Evolutionary conservation across 2,329 filamentous ascomycete genomes (phyloP), one percentile per base, ranked within the genome.

Genomic region (Cryphonectria parasitica): DNA sequence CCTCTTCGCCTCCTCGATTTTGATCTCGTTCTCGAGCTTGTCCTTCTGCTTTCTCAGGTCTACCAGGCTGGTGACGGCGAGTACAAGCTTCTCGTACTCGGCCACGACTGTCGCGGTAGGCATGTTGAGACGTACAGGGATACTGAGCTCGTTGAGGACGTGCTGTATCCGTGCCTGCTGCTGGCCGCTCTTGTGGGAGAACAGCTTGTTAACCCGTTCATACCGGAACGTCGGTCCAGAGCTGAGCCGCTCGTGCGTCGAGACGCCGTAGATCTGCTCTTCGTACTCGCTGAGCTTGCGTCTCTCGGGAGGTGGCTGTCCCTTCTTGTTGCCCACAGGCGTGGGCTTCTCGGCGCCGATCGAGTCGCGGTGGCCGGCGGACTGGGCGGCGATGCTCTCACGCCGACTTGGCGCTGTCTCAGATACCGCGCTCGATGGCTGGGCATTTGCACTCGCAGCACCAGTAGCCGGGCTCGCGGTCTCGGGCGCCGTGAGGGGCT

Each of bases 191-290:
- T 95, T 95, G 74, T 91, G 91, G 52, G 90, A 89, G 69, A 94
- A 91, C 34, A 93, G 88, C 80, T 94, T 94, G 75, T 91, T 90
- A 71, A 95, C 88, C 79, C 89, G 91, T 76, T 95, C 92, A 39
- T 94, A 94, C 17, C 95, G 92, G 86, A 98, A 98, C 19, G 93
- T 91, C 49, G 97, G 93, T 8, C 96, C 95, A 11, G 91, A 92
- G 1, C 91, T 90, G 54, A 98, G 86, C 39, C 95, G 92, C 69
- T 98, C 95, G 78, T 95, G 92, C 74, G 93, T 90, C 10, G 91
- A 89, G 13, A 99, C 92, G 73, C 95, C 96, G 77, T 95, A 98
- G 45, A 91, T 87, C 73, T 88, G 81, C 82, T 95, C 91, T 81
- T 97, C 92, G 74, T 92, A 89, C 63, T 91, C 86, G 5, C 89